Percentiles rank a stretch among this genome's conserved stretches.
Evolutionary conservation across 169 alveolate genomes (phyloP).

Genomic region (Plasmodium fragile): DNA sequence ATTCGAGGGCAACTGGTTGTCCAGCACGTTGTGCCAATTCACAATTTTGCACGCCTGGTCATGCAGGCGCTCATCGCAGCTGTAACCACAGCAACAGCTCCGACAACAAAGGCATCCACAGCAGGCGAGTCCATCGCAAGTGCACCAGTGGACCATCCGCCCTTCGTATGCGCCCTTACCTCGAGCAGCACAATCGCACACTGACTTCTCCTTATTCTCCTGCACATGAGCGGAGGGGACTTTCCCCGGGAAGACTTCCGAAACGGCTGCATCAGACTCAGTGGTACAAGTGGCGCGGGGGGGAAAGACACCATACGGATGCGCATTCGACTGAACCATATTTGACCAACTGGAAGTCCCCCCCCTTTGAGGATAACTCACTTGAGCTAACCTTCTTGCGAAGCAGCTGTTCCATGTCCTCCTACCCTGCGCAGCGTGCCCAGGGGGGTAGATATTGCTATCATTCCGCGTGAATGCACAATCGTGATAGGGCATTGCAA

Average conservation of each 20-base stretch:
- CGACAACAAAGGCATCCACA: background rate
- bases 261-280: background rate
- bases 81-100: background rate
- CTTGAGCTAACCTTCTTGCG: background rate
- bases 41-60: constrained; percentile 16
- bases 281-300: background rate
- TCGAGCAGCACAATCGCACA: background rate
- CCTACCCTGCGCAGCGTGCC: background rate
- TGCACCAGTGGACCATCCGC: background rate
- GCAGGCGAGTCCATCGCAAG: background rate
- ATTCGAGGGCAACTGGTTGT: constrained; percentile 13
- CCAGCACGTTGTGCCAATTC: constrained; percentile 7
- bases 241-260: background rate
- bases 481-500: background rate
- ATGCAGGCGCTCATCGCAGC: background rate
- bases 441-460: background rate
- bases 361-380: background rate
- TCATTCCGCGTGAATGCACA: background rate
- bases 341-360: background rate
- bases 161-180: background rate
- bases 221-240: background rate
- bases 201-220: background rate
- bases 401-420: background rate
- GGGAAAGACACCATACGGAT: background rate
- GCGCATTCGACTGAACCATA: background rate